These are phyloP conservation scores for Ambrosiella xylebori DNA, from an alignment of 2,329 filamentous ascomycete genomes.

Conservation along the genomic window DNA sequence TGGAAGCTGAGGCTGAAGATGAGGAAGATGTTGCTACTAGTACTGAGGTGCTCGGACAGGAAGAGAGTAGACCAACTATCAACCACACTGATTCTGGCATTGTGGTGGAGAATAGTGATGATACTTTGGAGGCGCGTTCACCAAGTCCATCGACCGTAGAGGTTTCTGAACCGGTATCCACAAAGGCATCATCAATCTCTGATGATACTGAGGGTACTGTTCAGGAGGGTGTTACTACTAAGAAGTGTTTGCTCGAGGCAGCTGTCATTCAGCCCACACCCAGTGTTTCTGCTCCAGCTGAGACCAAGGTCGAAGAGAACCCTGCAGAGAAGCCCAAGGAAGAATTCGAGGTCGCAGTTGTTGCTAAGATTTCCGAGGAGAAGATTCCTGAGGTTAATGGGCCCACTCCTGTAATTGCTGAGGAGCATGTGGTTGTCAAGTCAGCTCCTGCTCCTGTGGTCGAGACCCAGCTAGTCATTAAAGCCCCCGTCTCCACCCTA, in stretches of 20 bases:
- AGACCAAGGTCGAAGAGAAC: conserved; percentile 1
- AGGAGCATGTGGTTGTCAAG: neutral
- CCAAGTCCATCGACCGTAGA: conserved; percentile 35
- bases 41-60: conserved; percentile 18
- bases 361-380: too few relatives aligned
- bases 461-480: neutral
- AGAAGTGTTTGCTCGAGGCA: conserved; percentile 10
- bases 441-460: neutral
- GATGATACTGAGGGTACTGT: conserved; percentile 45
- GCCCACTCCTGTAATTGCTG: neutral
- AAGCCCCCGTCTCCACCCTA: neutral
- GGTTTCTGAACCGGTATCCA: conserved; percentile 40
- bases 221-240: conserved; percentile 23
- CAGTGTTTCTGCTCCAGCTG: conserved; percentile 8
- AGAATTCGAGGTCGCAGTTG: too few relatives aligned
- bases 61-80: neutral
- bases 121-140: conserved; percentile 33
- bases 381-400: too few relatives aligned
- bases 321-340: neutral
- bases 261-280: conserved; percentile 3
- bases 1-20: conserved; percentile 11
- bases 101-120: conserved; percentile 22
- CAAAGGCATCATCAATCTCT: conserved; percentile 45
- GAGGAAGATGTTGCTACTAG: conserved; percentile 22
- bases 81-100: conserved; percentile 37